These are phyloP conservation scores for Collybiopsis confluens DNA, from an alignment of 768 basidiomycete genomes.

Conservation along the genomic window DNA sequence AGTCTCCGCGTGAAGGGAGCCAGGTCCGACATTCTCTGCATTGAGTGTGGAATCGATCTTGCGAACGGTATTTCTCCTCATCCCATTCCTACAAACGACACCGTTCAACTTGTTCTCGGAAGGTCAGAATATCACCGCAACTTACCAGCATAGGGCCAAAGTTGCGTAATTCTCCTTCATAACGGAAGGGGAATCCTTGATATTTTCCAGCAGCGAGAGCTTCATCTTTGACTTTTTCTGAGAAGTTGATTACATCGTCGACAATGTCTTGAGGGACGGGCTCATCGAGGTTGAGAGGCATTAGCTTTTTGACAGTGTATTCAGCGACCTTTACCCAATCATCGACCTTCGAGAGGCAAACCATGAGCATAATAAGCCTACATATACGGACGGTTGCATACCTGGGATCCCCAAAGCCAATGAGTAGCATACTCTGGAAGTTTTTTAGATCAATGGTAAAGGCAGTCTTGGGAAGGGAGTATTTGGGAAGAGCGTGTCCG, in stretches of 20 bases:
- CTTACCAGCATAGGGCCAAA: constrained; percentile 11
- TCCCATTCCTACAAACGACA: constrained; percentile 14
- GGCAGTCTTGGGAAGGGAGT: constrained; percentile 8
- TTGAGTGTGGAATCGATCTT: constrained; percentile 13
- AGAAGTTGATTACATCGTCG: constrained; percentile 12
- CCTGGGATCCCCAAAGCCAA: constrained; percentile 15
- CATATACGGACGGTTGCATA: neutral
- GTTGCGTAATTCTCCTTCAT: constrained; percentile 11
- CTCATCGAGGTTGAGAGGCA: constrained; percentile 13
- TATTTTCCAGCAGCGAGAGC: constrained; percentile 12
- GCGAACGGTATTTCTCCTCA: constrained; percentile 7
- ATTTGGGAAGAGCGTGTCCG: constrained; percentile 11
- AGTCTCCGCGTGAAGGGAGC: constrained; percentile 14
- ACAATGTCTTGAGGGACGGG: constrained; percentile 13
- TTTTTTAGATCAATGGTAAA: constrained; percentile 10
- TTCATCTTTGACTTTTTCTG: constrained; percentile 11
- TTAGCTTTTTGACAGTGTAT: constrained; percentile 9
- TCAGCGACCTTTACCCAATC: constrained; percentile 14
- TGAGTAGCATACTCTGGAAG: constrained; percentile 11
- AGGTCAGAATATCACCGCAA: too few relatives aligned
- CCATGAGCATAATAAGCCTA: neutral
- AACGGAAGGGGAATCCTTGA: constrained; percentile 14
- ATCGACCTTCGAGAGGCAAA: constrained; percentile 5
- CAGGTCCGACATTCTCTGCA: constrained; percentile 10
- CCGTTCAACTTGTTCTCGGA: too few relatives aligned